Evolutionary conservation across 768 basidiomycete species (phyloP).

Genomic region (Zangia roseola): DNA sequence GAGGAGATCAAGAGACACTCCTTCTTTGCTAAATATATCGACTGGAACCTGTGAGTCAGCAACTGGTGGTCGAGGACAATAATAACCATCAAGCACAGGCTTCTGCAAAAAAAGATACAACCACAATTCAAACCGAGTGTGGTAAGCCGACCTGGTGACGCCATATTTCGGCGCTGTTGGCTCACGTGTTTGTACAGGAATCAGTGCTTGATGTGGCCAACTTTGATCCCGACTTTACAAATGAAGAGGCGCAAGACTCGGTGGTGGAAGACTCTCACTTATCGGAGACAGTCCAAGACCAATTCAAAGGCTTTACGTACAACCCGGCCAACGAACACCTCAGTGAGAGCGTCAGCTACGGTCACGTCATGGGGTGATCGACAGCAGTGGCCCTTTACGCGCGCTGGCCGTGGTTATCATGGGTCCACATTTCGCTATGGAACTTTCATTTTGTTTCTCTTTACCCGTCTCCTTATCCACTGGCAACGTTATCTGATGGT

Average conservation of each 20-base stretch:
- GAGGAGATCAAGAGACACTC: slow-evolving; percentile 96
- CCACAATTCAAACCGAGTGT: slow-evolving; percentile 98
- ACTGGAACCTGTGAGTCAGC: slow-evolving; percentile 71
- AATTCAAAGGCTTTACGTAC: slow-evolving; percentile 90
- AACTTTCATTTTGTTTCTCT: neutral
- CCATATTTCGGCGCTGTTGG: neutral
- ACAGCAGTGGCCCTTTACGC: neutral
- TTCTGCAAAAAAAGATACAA: slow-evolving; percentile 93
- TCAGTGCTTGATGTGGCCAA: slow-evolving; percentile 93
- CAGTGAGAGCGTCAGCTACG: slow-evolving; percentile 78
- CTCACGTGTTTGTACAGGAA: slow-evolving; percentile 48
- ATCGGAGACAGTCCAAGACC: slow-evolving; percentile 95
- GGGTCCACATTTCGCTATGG: slow-evolving; percentile 3
- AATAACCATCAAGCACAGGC: slow-evolving; percentile 35
- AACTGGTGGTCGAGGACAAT: neutral
- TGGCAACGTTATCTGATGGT: slow-evolving; percentile 1
- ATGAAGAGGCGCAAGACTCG: slow-evolving; percentile 91
- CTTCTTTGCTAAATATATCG: slow-evolving; percentile 92
- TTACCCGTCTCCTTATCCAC: neutral
- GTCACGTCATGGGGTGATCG: slow-evolving; percentile 33
- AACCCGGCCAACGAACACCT: slow-evolving; percentile 83
- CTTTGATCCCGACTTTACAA: slow-evolving; percentile 97
- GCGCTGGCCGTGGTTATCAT: slow-evolving; percentile 23
- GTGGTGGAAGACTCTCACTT: slow-evolving; percentile 92
- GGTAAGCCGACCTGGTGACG: slow-evolving; percentile 43